A percentile compares a stretch with the other conserved stretches of the same genome.
These are phyloP conservation scores for Porogramme epimiltina DNA, from an alignment of 1,284 basidiomycete species.

Conservation along the genomic window DNA sequence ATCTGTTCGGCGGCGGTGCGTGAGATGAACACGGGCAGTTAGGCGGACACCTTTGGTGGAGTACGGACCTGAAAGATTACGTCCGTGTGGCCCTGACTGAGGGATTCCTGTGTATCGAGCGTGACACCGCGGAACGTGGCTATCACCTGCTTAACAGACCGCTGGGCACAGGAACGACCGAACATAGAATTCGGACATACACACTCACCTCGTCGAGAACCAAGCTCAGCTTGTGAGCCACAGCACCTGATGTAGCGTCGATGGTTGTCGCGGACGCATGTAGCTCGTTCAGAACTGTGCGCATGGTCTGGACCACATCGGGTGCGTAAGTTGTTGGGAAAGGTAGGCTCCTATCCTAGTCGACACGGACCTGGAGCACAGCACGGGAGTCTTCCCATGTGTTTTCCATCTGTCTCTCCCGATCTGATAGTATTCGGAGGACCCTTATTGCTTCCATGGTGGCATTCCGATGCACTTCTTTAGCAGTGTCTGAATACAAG, in stretches of 20 bases:
- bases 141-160: not conserved
- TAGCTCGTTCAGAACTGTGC: slow-evolving; percentile 27
- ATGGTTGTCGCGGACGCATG: slow-evolving; percentile 25
- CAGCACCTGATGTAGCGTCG: slow-evolving; percentile 21
- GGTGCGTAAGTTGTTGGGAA: no score
- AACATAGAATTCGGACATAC: no score
- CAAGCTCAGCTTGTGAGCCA: slow-evolving; percentile 16
- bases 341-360: no score
- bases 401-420: slow-evolving; percentile 40
- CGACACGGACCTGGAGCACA: not conserved
- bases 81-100: slow-evolving; percentile 1
- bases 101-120: not conserved
- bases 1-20: slow-evolving; percentile 1
- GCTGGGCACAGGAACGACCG: no score
- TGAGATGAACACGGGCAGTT: no score
- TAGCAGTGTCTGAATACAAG: slow-evolving; percentile 54
- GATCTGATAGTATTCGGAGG: slow-evolving; percentile 46
- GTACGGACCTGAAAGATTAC: slow-evolving; percentile 4
- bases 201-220: slow-evolving; percentile 16
- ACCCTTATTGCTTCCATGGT: slow-evolving; percentile 59
- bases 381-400: slow-evolving; percentile 28
- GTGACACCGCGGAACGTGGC: not conserved
- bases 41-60: no score
- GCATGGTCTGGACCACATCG: slow-evolving; percentile 30
- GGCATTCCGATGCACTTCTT: slow-evolving; percentile 65